Evolutionary conservation across 345 rosid species (phyloP), one percentile per base, ranked within the genome.

Genomic region (Brassica incana): DNA sequence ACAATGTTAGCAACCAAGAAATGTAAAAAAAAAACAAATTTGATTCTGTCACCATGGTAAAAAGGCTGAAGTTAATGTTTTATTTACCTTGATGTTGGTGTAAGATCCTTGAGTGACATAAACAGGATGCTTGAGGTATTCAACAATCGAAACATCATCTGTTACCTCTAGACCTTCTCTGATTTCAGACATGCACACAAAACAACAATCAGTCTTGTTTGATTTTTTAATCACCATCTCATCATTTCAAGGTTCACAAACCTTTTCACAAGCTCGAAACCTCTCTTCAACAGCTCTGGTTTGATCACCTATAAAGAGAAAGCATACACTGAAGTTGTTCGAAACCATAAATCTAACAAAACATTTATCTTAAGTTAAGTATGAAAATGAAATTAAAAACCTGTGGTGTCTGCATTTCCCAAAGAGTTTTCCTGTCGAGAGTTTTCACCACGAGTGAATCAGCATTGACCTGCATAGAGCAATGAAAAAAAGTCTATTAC

Each of bases 391-490:
- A n/a, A n/a, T n/a, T n/a, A n/a, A 29, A 29, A 29, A 29, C 99
- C 97, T 95, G 99, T 61, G 97, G 99, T 52, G 99, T 92, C 79
- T 95, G 97, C 97, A 95, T 95, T 81, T 95, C 97, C 99, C 99
- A 92, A 63, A 92, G 94, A 10, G 91, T 95, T 81, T 87, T 95
- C 20, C 97, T 87, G 78, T 95, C 95, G 25, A 95, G 89, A 62
- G 99, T 95, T 86, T 80, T 90, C 61, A 87, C 97, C 38, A 95
- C 97, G 61, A 91, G 91, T 10, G 94, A 90, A 65, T 91, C 87
- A 33, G 86, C 75, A 67, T 87, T 89, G 61, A 91, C 97, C 99
- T 95, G 90, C 12, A 65, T 5, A 14, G 10, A 54, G 16, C 40
- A 77, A 33, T 23, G 27, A 1, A 48, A 66, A 66, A 62, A 33